phyloP scores from a whole-genome alignment of 1,284 basidiomycete genomes.

The Sanguinoderma infundibulare region DNA sequence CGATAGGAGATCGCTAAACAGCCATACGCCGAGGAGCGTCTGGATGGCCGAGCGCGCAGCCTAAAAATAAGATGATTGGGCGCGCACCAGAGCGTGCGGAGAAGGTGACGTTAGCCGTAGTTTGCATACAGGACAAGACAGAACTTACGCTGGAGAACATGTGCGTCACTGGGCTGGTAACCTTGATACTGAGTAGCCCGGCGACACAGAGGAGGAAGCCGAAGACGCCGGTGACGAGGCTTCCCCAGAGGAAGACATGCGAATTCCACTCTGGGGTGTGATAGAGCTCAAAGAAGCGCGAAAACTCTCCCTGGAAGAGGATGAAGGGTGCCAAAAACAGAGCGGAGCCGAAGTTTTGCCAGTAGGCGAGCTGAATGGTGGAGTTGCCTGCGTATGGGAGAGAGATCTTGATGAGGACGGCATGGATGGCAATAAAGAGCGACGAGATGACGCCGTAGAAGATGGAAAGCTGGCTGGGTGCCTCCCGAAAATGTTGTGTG shows the following conservation, averaged over 20 bases:
- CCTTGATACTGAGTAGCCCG: conserved; percentile 71
- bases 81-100: neutral
- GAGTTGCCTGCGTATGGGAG: conserved; percentile 69
- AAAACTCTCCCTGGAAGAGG: conserved; percentile 56
- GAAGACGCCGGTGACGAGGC: conserved; percentile 68
- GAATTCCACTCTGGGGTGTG: conserved; percentile 50
- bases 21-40: conserved; percentile 69
- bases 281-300: conserved; percentile 43
- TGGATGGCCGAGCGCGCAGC: conserved; percentile 77
- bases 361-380: conserved; percentile 75
- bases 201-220: conserved; percentile 76
- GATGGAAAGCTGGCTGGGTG: conserved; percentile 59
- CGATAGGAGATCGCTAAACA: conserved; percentile 70
- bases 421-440: conserved; percentile 74
- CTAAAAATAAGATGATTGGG: conserved; percentile 37
- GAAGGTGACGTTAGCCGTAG: conserved; percentile 6
- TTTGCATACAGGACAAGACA: conserved; percentile 2
- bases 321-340: conserved; percentile 66
- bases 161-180: conserved; percentile 74
- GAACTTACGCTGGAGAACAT: conserved; percentile 76
- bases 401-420: conserved; percentile 73
- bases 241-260: conserved; percentile 63
- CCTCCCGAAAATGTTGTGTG: conserved; percentile 33
- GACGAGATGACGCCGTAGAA: conserved; percentile 73
- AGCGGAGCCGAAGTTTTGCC: conserved; percentile 74